Evolutionary conservation across 1,284 basidiomycete species (phyloP).

Genomic region (Cerrena zonata): DNA sequence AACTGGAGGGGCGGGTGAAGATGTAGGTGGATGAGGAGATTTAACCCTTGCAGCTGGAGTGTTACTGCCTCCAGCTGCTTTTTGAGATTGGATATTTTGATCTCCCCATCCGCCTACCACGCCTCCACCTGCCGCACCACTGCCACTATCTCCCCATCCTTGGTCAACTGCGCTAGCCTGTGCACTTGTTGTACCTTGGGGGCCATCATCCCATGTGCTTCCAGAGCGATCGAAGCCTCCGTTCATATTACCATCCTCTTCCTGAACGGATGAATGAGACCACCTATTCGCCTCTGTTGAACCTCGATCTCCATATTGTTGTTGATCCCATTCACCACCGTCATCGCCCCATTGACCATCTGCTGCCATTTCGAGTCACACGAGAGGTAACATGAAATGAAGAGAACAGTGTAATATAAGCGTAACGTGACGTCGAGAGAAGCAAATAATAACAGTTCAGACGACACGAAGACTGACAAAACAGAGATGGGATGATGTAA

Average conservation of each 20-base stretch:
- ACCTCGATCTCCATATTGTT: too few species aligned
- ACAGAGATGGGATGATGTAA: not conserved
- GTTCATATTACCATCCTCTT: not conserved
- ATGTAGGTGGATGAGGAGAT: not conserved
- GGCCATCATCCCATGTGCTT: not conserved
- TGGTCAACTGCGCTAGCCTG: not conserved
- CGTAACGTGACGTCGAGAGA: not conserved
- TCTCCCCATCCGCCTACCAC: not conserved
- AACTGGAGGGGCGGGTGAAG: not conserved
- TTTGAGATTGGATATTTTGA: not conserved
- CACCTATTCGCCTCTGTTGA: not conserved
- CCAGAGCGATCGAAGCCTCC: not conserved
- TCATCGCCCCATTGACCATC: not conserved
- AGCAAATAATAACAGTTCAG: not conserved
- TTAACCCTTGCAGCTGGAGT: not conserved
- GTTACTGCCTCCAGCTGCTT: not conserved
- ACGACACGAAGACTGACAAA: not conserved
- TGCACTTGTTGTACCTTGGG: not conserved
- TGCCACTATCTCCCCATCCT: not conserved
- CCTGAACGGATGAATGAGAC: not conserved
- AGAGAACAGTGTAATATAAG: not conserved
- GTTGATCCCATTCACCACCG: too few species aligned
- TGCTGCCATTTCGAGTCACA: not conserved
- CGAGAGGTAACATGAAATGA: not conserved
- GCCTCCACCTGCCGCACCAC: not conserved